Base-by-base conservation (phyloP, 2,329 filamentous ascomycete genomes). In the Sarocladiaceae sp. region DNA sequence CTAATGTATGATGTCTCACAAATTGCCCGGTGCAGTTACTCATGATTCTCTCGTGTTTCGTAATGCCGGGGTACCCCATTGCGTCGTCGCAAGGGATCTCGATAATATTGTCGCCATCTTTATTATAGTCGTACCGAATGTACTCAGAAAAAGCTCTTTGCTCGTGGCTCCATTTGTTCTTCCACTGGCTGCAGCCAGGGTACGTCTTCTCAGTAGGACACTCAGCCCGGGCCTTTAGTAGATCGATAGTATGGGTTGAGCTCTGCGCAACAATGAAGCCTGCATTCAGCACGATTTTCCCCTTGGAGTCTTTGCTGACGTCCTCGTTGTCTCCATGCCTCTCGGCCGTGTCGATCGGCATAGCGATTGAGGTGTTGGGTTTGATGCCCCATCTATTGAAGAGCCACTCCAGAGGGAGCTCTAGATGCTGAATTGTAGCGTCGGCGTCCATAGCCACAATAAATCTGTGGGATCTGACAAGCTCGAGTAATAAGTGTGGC, bases 351-450 rank as follows among this genome's bases (percentile, higher is more conserved):
- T 77, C 74, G 51, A 71, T 63, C 35, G 74, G 67, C 66, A 76
- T 71, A 53, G 74, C 71, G 51, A 75, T 60, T 10, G 73, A 65
- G 0, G 71, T 75, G 2, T 67, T 57, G 0, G 60, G 54, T 10
- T 61, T 64, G 48, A 76, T 64, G 52, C 70, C 65, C 74, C 74
- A 77, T 33, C 70, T 65, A 57, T 73, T 74, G 58, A 77, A 66
- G 7, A 77, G 66, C 69, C 71, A 77, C 60, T 77, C 74, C 11
- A 76, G 52, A 2, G 74, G 73, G 0, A 77, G 58, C 29, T 74
- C 65, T 1, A 70, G 65, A 51, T 75, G 64, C 1, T 65, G 60
- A 50, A 76, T 65, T 4, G 69, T 64, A 17, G 66, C 70, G 53
- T 77, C 74, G 22, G 71, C 67, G 57, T 77, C 74, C 50, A 76